Conservation (phyloP, 2,329 filamentous ascomycete genomes). For the Pyrenophora teres region DNA sequence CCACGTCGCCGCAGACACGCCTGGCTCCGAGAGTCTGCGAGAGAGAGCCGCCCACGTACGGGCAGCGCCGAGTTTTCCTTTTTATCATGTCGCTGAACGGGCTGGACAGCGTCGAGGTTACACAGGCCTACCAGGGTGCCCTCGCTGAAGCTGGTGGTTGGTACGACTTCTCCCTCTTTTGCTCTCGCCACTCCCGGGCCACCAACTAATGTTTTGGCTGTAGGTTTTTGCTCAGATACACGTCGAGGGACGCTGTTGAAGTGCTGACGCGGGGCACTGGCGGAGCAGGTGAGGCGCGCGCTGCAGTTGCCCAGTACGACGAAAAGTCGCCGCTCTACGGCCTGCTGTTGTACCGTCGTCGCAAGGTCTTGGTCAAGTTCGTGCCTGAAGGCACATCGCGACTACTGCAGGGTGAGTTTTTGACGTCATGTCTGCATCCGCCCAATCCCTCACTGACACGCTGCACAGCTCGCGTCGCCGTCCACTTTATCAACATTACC, state of each 20-base stretch:
- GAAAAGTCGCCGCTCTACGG: slow-evolving; percentile 90
- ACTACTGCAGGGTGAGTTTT: slow-evolving; percentile 80
- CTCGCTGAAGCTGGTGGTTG: slow-evolving; percentile 88
- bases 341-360: slow-evolving; percentile 84
- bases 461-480: slow-evolving; percentile 75
- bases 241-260: slow-evolving; percentile 83
- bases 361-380: slow-evolving; percentile 91
- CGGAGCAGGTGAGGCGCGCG: slow-evolving; percentile 82
- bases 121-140: slow-evolving; percentile 82
- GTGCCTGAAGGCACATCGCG: slow-evolving; percentile 89
- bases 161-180: slow-evolving; percentile 60
- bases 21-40: slow-evolving; percentile 15
- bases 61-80: slow-evolving; percentile 13
- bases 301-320: slow-evolving; percentile 75
- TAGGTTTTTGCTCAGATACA: slow-evolving; percentile 95
- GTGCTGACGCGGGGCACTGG: slow-evolving; percentile 76
- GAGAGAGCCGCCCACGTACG: slow-evolving; percentile 1
- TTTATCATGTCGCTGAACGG: slow-evolving; percentile 89
- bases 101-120: slow-evolving; percentile 78
- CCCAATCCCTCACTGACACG: not conserved
- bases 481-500: slow-evolving; percentile 66
- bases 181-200: slow-evolving; percentile 6
- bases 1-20: slow-evolving; percentile 14
- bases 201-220: slow-evolving; percentile 28
- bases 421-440: not conserved